Evolutionary conservation across 768 basidiomycete genomes (phyloP), one percentile per base, ranked within the genome.

Genomic region (Lyophyllum atratum): DNA sequence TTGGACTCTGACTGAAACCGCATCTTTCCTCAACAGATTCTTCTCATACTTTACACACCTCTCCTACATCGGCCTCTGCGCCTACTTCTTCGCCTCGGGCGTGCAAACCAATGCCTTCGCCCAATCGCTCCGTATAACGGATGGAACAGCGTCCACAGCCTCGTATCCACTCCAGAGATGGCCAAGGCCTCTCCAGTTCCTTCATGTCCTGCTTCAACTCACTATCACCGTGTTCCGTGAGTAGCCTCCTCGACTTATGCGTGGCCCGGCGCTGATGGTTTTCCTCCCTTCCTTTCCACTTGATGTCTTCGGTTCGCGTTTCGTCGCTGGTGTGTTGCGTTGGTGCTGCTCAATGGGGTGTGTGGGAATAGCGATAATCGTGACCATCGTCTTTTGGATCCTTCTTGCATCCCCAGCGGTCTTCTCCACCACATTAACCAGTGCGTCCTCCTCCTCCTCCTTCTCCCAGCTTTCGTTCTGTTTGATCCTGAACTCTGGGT

Each of bases 31-130:
- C 42, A 5, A 14, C 42, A 53, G 52, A 33, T 55, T 48, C 72
- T 78, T 86, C 60, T 80, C 82, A 8, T 89, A 84, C 70, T 89
- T 89, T 67, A 89, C 87, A 0, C 62, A 82, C 56, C 76, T 89
- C 1, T 79, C 84, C 0, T 87, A 83, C 56, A 81, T 83, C 34
- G 89, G 89, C 0, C 62, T 88, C 1, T 76, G 79, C 19, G 76
- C 85, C 21, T 90, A 89, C 68, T 83, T 84, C 67, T 85, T 78
- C 67, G 85, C 85, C 0, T 67, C 87, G 1, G 74, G 79, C 3
- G 72, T 81, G 1, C 87, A 89, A 52, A 84, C 83, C 0, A 34
- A 78, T 4, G 64, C 68, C 0, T 87, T 80, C 57, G 79, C 58
- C 60, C 49, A 58, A 64, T 34, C 37, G 4, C 5, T 56, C 4